Evolutionary conservation across 2,329 filamentous ascomycete species (phyloP), one percentile per base, ranked within the genome.

Genomic region (Boeremia lycopersici): DNA sequence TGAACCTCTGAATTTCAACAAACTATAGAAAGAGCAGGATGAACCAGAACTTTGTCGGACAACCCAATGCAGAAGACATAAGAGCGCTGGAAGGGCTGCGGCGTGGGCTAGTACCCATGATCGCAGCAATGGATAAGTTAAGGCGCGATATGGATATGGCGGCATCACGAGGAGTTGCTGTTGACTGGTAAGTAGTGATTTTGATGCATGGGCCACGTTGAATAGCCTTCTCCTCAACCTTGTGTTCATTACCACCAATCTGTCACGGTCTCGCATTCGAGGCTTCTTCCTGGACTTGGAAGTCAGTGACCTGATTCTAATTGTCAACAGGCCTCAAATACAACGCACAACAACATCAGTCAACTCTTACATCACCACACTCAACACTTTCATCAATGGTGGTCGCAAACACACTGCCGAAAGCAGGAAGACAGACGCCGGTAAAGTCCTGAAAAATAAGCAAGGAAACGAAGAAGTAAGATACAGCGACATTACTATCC

Each of bases 41-140:
- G 65, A 67, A 68, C 49, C 58, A 61, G 36, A 67, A 67, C 55
- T 68, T 68, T 45, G 48, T 60, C 25, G 65, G 65, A 34, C 56
- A 60, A 43, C 63, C 63, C 7, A 57, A 59, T 46, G 55, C 57
- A n/a, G 65, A 69, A 33, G 67, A 69, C 40, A 54, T 63, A 10
- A 50, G 61, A 44, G 36, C 60, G 35, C 44, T 69, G 9, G 67
- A 69, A 30, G 53, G 57, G 33, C 47, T 69, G 50, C 67, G 67
- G 7, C 63, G 62, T 42, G 60, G 63, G 43, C 30, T 69, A 17
- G 50, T 67, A 51, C 65, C 67, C 26, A 65, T 69, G 61, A 62
- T 69, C 36, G 59, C 60, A 38, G 54, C 56, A 15, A 61, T 69
- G 56, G 63, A 67, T 30, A 62, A 62, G 23, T 33, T 69, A 8